Base-by-base conservation (phyloP, 2,329 filamentous ascomycete species). In the Plectosphaerella cucumerina region DNA sequence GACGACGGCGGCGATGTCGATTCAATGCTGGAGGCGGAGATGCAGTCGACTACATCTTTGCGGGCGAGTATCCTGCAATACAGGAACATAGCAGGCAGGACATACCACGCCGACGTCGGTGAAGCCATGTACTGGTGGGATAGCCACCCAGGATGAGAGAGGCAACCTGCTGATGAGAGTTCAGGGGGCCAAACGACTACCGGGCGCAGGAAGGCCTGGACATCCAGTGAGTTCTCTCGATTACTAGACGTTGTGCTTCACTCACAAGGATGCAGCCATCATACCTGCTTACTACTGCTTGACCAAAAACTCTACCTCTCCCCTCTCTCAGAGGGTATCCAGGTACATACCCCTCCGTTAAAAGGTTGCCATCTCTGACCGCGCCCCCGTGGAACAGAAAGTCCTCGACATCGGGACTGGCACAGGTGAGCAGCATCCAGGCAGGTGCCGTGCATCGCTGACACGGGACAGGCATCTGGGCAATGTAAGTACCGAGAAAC, bases 61-160 rank as follows among this genome's bases (percentile, higher is more conserved):
- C 56, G 59, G 15, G 68, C 68, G 1, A 72, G 67, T 50, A 68
- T 73, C 41, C 52, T 63, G 35, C 55, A 62, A 6, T 68, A 67
- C 55, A 65, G 68, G 5, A 58, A 63, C 10, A 69, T 72, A 48
- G 67, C 71, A 52, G 69, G 69, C 2, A 58, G 70, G 15, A 70
- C 67, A 0, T 72, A 70, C 37, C 66, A 72, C 47, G 58, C 67
- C 6, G 70, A 56, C 11, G 26, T 35, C 5, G 45, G 33, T 6
- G 10, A 47, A n/a, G 45, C 45, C 10, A 21, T 39, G 15, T 47
- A 47, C 34, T 47, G 45, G 45, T 45, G 8, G 15, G 43, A 3
- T 33, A 6, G 12, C 43, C 31, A 8, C 14, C 10, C 3, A 26
- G 17, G 20, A 18, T 22, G 21, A 2, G 11, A n/a, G 14, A 15